A percentile compares a stretch with the other conserved stretches of the same genome.
Evolutionary conservation across 495 filamentous ascomycete species (phyloP).

Genomic region (Emericellopsis terricola): DNA sequence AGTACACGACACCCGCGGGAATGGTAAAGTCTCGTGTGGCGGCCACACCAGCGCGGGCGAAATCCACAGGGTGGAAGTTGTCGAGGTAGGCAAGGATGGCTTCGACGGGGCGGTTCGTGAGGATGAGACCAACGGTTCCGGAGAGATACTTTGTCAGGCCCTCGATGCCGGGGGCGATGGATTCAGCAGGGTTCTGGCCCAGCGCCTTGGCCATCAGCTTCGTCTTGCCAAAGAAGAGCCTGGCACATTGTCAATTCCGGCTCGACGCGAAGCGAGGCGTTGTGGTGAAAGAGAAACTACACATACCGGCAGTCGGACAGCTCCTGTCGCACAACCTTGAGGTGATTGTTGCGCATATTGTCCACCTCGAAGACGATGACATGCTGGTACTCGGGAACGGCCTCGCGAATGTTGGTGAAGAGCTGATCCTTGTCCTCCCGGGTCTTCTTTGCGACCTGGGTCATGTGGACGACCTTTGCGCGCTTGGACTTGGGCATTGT

Average conservation of each 20-base stretch:
- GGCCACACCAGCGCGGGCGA: conserved; percentile 67
- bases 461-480: conserved; percentile 69
- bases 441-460: conserved; percentile 78
- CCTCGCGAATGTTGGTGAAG: conserved; percentile 74
- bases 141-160: conserved; percentile 49
- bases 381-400: conserved; percentile 67
- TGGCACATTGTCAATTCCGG: too few species aligned
- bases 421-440: conserved; percentile 75
- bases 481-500: conserved; percentile 96
- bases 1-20: conserved; percentile 59
- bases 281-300: too few species aligned
- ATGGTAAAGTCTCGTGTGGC: conserved; percentile 59
- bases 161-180: conserved; percentile 56
- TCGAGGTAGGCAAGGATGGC: conserved; percentile 51
- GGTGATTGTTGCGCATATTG: conserved; percentile 97
- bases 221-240: conserved; percentile 95
- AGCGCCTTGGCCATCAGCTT: conserved; percentile 95
- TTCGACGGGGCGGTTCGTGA: conserved; percentile 53
- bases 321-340: conserved; percentile 78
- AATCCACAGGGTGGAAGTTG: conserved; percentile 52
- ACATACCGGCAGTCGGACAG: conserved; percentile 69
- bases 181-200: conserved; percentile 51
- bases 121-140: conserved; percentile 79
- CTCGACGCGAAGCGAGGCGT: not conserved
- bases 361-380: conserved; percentile 86